phyloP scores from a whole-genome alignment of 345 rosid genomes.

The Dovyalis caffra region DNA sequence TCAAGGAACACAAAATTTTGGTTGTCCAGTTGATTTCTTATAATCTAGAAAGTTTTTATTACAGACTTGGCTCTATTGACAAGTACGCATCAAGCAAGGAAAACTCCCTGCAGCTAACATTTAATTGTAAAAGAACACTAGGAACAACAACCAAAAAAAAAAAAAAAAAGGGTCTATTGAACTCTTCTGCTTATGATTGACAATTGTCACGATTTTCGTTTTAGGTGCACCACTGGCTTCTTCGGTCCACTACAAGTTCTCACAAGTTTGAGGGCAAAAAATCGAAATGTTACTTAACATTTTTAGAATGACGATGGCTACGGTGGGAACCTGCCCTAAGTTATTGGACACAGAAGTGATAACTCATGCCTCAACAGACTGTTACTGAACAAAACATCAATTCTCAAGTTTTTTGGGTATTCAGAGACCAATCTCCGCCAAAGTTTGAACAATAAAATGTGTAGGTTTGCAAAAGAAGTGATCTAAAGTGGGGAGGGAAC shows the following conservation, averaged over 20 bases:
- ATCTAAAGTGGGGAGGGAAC: background rate
- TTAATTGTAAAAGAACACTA: no score
- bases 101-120: no score
- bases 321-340: background rate
- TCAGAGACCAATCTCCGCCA: constrained; percentile 3
- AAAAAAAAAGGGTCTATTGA: no score
- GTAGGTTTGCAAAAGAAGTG: background rate
- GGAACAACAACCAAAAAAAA: no score
- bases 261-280: no score
- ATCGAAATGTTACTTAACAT: no score
- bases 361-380: background rate
- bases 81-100: background rate
- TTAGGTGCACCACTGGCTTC: no score
- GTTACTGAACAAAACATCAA: constrained; percentile 3
- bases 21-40: background rate
- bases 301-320: background rate
- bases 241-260: no score
- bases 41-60: background rate
- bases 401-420: background rate
- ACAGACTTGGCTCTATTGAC: background rate
- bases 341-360: background rate
- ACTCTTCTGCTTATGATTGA: no score
- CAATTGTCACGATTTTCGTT: no score
- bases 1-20: background rate
- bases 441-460: background rate